Evolutionary conservation across 495 filamentous ascomycete genomes (phyloP).

Genomic region (Podospora bellae-mahoneyi): DNA sequence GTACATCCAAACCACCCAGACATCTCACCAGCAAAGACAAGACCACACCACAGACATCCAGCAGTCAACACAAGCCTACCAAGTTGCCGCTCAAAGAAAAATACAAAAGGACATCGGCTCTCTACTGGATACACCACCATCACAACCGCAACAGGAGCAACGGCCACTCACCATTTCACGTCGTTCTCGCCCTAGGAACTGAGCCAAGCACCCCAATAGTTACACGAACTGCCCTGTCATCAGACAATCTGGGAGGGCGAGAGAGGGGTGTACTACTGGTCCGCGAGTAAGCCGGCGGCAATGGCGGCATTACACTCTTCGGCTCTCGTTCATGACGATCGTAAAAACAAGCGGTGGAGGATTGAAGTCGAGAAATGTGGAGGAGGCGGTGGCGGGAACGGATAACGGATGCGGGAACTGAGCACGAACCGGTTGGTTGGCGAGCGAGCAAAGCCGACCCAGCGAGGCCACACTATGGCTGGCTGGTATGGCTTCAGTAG

Average conservation of each 20-base stretch:
- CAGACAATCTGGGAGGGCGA: too few relatives aligned
- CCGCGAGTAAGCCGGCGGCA: too few relatives aligned
- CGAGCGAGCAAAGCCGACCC: background rate
- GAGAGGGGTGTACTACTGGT: too few relatives aligned
- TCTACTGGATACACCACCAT: background rate
- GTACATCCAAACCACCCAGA: conserved; percentile 13
- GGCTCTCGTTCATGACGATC: too few relatives aligned
- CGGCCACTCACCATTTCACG: background rate
- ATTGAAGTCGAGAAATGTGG: background rate
- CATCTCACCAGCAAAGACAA: conserved; percentile 3
- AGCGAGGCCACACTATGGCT: background rate
- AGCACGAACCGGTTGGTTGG: background rate
- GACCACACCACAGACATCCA: conserved; percentile 15
- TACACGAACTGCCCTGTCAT: too few relatives aligned
- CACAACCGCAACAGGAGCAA: background rate
- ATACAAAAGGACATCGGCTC: background rate
- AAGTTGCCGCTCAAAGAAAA: conserved; percentile 14
- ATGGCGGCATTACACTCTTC: too few relatives aligned
- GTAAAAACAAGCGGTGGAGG: background rate
- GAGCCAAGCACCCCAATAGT: too few relatives aligned
- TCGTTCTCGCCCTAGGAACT: too few relatives aligned
- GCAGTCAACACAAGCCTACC: conserved; percentile 6
- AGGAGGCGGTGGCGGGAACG: background rate
- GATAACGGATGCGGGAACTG: background rate
- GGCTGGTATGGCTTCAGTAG: background rate